Percentiles rank a stretch among this genome's conserved stretches.
Evolutionary conservation across 2,329 filamentous ascomycete genomes (phyloP).

Genomic region (Tolypocladium album): DNA sequence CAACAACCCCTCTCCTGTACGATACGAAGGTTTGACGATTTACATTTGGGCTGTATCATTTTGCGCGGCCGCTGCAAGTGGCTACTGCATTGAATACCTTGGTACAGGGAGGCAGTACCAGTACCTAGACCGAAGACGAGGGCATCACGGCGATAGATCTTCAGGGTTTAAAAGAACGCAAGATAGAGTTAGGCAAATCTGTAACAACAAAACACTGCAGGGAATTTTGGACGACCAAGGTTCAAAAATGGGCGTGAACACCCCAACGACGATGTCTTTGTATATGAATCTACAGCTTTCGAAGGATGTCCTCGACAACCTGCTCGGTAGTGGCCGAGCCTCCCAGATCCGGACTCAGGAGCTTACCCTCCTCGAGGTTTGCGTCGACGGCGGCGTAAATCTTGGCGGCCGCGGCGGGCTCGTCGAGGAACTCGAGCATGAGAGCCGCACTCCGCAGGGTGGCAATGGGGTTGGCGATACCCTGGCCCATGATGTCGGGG

Average conservation of each 20-base stretch:
- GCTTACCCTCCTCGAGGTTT: constrained; percentile 72
- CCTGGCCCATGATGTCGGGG: constrained; percentile 86
- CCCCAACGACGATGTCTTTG: neutral
- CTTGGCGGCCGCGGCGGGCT: constrained; percentile 74
- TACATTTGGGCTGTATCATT: neutral
- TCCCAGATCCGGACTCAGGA: constrained; percentile 82
- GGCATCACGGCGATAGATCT: neutral
- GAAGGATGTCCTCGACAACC: constrained; percentile 79
- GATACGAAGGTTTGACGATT: neutral
- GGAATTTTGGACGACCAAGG: neutral
- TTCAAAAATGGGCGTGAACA: neutral
- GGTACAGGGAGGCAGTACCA: neutral
- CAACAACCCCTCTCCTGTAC: neutral
- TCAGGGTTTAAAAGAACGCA: neutral
- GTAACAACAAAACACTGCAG: neutral
- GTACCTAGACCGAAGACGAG: neutral
- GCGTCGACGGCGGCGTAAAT: constrained; percentile 90
- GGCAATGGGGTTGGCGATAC: constrained; percentile 93
- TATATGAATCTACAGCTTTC: constrained; percentile 51
- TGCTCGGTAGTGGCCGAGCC: constrained; percentile 77
- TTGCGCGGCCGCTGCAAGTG: neutral
- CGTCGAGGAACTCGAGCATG: constrained; percentile 92
- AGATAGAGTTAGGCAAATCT: neutral
- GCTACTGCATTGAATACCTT: neutral
- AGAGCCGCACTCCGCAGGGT: constrained; percentile 83